Evolutionary conservation across 345 rosid genomes (phyloP).

Genomic region (Acer campestre): DNA sequence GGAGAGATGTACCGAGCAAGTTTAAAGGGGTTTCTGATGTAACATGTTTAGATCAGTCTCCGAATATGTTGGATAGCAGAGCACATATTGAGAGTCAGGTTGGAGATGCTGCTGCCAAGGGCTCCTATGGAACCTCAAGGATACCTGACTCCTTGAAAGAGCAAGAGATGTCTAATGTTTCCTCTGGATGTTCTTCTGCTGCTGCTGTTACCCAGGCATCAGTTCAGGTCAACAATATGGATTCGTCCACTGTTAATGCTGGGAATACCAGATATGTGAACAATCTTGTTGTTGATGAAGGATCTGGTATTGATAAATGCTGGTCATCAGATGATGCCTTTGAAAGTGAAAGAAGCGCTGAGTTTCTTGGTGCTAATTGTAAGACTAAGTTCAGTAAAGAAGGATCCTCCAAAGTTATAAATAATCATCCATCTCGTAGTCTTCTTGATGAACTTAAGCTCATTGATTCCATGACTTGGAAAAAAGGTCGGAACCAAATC

Average conservation of each 20-base stretch:
- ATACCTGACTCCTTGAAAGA: conserved; percentile 30
- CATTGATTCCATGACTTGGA: conserved; percentile 47
- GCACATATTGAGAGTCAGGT: conserved; percentile 21
- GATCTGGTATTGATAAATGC: conserved; percentile 49
- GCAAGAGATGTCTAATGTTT: conserved; percentile 44
- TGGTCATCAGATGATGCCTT: conserved; percentile 51
- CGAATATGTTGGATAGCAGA: conserved; percentile 20
- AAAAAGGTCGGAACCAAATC: conserved; percentile 32
- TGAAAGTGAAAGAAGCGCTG: conserved; percentile 50
- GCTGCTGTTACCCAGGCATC: conserved; percentile 48
- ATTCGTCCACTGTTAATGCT: conserved; percentile 32
- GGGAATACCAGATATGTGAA: conserved; percentile 27
- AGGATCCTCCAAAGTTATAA: conserved; percentile 17
- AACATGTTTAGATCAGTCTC: conserved; percentile 17
- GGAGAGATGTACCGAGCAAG: conserved; percentile 53
- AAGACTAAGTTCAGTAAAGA: conserved; percentile 23
- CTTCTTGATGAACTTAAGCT: conserved; percentile 64
- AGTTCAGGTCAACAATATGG: conserved; percentile 31
- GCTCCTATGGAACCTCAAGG: conserved; percentile 23
- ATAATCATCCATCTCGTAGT: conserved; percentile 34
- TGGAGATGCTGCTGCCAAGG: conserved; percentile 27
- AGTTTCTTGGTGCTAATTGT: conserved; percentile 26
- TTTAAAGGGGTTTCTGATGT: conserved; percentile 25
- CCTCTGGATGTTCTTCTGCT: conserved; percentile 49
- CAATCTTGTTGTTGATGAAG: conserved; percentile 46